Percentiles rank a stretch among this genome's conserved stretches.
Conservation (phyloP, 495 filamentous ascomycete species). For the Neurospora sp. region DNA sequence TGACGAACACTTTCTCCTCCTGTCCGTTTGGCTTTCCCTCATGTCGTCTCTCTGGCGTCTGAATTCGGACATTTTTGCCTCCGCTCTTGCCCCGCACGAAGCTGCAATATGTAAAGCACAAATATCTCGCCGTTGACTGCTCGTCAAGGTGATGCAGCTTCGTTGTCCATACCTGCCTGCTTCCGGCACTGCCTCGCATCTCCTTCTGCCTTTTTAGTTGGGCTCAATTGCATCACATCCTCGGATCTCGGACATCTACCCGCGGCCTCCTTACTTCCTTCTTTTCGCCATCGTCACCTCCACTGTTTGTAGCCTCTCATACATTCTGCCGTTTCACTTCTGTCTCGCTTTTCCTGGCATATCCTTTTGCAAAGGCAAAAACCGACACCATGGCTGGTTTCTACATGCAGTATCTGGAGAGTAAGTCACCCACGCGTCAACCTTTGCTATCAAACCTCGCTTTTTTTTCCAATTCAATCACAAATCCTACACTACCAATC, state of each 20-base stretch:
- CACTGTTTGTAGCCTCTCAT: slow-evolving; percentile 4
- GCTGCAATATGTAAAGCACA: slow-evolving; percentile 48
- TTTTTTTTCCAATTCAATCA: neutral
- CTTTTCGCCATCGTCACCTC: slow-evolving; percentile 16
- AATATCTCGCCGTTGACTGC: slow-evolving; percentile 48
- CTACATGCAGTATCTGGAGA: slow-evolving; percentile 54
- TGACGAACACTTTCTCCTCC: slow-evolving; percentile 34
- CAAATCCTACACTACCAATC: slow-evolving; percentile 8
- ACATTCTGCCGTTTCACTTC: slow-evolving; percentile 11
- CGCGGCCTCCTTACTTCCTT: slow-evolving; percentile 16
- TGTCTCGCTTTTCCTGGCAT: neutral
- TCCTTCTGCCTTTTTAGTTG: slow-evolving; percentile 32
- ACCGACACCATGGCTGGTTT: slow-evolving; percentile 45
- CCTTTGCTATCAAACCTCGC: neutral
- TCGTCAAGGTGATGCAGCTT: slow-evolving; percentile 11
- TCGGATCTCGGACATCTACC: slow-evolving; percentile 25
- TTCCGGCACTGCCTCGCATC: slow-evolving; percentile 15
- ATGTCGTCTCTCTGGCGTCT: slow-evolving; percentile 31
- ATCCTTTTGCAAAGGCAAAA: slow-evolving; percentile 8
- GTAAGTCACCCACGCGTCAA: slow-evolving; percentile 35
- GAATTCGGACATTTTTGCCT: slow-evolving; percentile 33
- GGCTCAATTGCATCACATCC: slow-evolving; percentile 48
- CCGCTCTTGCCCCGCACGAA: slow-evolving; percentile 36
- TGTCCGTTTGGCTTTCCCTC: slow-evolving; percentile 36
- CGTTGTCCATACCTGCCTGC: slow-evolving; percentile 19